Evolutionary conservation across 768 basidiomycete species (phyloP), one percentile per base, ranked within the genome.

Genomic region (Podaxis sp.): DNA sequence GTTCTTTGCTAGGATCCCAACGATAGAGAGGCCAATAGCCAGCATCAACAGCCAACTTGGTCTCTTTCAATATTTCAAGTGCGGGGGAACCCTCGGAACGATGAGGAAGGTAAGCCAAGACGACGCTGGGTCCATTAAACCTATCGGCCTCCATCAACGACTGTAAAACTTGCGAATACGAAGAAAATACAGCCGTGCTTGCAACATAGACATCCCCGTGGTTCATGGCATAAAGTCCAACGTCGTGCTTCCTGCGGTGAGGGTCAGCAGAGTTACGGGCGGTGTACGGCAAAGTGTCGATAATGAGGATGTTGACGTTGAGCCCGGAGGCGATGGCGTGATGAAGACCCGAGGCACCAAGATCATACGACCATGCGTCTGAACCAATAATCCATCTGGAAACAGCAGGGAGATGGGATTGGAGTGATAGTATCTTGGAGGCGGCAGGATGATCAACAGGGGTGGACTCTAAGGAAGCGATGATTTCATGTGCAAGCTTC

Each of bases 1-100:
- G 74, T 67, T 95, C 92, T 72, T 91, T 90, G 67, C 82, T 81
- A 0, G 97, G 97, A 73, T 99, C 89, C 95, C 96, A 99, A 59
- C 97, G 85, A 80, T 98, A 99, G 55, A 98, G 78, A 0, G 96
- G 96, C 97, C 97, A 98, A 75, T 95, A 96, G 2, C 96, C 96
- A 9, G 91, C 83, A 67, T 98, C 95, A 42, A 98, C 91, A 4
- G 96, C 96, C 53, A 94, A 83, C 71, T 98, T 99, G 25, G 95
- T 99, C 78, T 96, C 94, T 77, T 97, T 95, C 60, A 99, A 80
- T n/a, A 98, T 77, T 36, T 95, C 87, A 37, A 99, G 84, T 2
- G 95, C 93, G 0, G 88, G 80, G 0, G 87, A 76, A 59, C 86
- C 79, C 69, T 97, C 95, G 3, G 78, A 77, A 52, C 82, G 80